These are phyloP conservation scores for Elongisporangium senticosum DNA, from an alignment of 352 stramenopile genomes.

Conservation along the genomic window DNA sequence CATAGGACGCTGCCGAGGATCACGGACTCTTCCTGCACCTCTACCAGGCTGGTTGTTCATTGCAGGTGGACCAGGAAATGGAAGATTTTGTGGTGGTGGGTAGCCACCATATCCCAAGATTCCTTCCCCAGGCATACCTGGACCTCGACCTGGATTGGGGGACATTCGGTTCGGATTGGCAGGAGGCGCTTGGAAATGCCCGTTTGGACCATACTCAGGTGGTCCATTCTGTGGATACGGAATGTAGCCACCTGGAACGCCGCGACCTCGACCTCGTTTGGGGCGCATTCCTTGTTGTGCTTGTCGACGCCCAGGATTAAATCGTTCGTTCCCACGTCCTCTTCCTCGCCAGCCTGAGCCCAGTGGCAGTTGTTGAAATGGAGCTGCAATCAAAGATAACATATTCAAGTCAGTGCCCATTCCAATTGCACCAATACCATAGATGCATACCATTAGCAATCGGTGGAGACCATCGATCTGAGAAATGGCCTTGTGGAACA, in stretches of 20 bases:
- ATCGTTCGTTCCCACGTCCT: constrained; percentile 28
- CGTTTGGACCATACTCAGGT: not conserved
- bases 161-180: not conserved
- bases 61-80: not conserved
- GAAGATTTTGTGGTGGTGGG: not conserved
- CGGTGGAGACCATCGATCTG: constrained; percentile 6
- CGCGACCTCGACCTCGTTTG: not conserved
- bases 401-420: not conserved
- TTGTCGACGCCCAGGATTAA: constrained; percentile 10
- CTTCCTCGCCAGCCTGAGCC: constrained; percentile 26
- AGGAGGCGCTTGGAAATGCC: not conserved
- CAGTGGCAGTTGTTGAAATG: constrained; percentile 10
- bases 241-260: not conserved
- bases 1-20: constrained; percentile 10
- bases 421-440: not conserved
- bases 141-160: not conserved
- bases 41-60: not conserved
- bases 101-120: not conserved
- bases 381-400: not conserved
- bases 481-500: not conserved
- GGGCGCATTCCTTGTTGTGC: not conserved
- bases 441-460: constrained; percentile 8
- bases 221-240: not conserved
- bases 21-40: constrained; percentile 5
- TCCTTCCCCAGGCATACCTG: not conserved